Base-by-base conservation (phyloP, 129 eudicot genomes). In the Tagetes patula region DNA sequence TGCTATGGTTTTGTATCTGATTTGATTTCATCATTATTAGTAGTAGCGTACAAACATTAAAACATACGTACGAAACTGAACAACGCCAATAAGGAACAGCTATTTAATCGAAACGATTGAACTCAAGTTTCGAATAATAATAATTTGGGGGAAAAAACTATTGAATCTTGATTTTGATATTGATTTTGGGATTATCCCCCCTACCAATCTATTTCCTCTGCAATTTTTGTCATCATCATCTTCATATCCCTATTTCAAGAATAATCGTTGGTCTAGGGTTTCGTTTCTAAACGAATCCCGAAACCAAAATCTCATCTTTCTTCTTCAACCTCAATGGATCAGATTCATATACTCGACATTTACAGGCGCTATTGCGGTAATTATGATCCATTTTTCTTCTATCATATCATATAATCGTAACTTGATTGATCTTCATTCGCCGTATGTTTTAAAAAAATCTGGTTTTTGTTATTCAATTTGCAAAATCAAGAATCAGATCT, bases 301-400 rank as follows among this genome's bases (percentile, higher is more conserved):
- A 78, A 63, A 64, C 82, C 77, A 77, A 7, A 70, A 70, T 70
- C 53, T 49, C 71, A 58, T n/a, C 71, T 40, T 76, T 56, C 48
- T 47, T 63, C 77, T 13, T 71, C 75, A 71, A 40, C 52, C 20
- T n/a, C 30, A 50, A 33, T 73, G 41, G 58, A 52, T 71, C 82
- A 33, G 7, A 66, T 78, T n/a, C 62, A 79, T 36, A 43, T 78
- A 3, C 72, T 72, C 59, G 43, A 78, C 60, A 65, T 79, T 65
- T 79, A 79, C 69, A 37, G 62, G 31, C 82, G 82, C 53, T 79
- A 79, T 72, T 72, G 82, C 74, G 82, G 82, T 78, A 78, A 78
- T 37, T 32, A 47, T 9, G 31, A 45, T 54, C 49, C 37, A 8
- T 0, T 56, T 5, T 4, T 47, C 10, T 63, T 37, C 37, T 62